Percentiles rank a stretch among this genome's conserved stretches.
Evolutionary conservation across 2,329 filamentous ascomycete genomes (phyloP).

Genomic region (Blastomyces percursus): DNA sequence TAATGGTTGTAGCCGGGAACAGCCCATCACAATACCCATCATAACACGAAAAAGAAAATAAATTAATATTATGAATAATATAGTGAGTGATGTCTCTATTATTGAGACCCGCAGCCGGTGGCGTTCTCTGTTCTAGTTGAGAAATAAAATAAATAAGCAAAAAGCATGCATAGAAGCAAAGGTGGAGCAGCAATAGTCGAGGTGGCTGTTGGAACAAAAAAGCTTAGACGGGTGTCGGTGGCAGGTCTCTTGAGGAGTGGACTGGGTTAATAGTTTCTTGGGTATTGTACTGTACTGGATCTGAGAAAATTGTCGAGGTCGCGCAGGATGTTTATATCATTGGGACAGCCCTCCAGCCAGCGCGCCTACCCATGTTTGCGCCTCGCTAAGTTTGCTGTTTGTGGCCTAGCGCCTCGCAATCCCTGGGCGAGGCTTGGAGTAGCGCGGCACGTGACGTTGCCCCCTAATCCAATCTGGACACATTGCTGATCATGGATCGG

Average conservation of each 20-base stretch:
- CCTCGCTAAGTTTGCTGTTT: constrained; percentile 20
- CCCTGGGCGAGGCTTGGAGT: neutral
- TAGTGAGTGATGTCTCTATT: neutral
- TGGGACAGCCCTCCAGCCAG: constrained; percentile 27
- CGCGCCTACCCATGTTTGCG: constrained; percentile 34
- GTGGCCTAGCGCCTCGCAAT: constrained; percentile 18
- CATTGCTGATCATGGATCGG: neutral
- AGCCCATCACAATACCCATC: constrained; percentile 5
- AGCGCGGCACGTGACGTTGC: constrained; percentile 13
- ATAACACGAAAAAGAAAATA: neutral
- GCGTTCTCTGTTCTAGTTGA: neutral
- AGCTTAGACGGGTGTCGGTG: neutral
- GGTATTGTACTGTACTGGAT: constrained; percentile 6
- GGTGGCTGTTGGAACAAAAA: neutral
- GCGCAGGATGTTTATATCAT: constrained; percentile 40
- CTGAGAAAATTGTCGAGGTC: constrained; percentile 27
- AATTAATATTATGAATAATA: neutral
- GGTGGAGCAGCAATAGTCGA: neutral
- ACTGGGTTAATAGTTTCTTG: neutral
- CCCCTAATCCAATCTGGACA: constrained; percentile 4
- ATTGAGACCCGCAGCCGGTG: neutral
- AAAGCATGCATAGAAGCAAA: neutral
- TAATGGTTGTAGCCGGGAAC: neutral
- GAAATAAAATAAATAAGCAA: constrained; percentile 6
- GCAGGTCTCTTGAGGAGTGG: neutral